Conservation (phyloP, 345 rosid genomes). For the Eucalyptus lansdowneana region DNA sequence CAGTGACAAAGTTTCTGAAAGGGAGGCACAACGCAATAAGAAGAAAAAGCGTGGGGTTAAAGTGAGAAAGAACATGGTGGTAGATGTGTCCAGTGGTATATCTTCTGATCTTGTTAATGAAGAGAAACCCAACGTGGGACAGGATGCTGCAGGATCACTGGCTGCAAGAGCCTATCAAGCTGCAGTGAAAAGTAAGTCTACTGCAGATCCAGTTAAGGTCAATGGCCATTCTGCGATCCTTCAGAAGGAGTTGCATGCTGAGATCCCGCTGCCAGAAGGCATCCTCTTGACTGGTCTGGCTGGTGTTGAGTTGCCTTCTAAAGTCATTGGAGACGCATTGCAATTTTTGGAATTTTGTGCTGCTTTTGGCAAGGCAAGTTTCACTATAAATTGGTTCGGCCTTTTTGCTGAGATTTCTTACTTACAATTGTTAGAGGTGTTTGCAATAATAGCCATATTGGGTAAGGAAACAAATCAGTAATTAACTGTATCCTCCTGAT, state of each 20-base stretch:
- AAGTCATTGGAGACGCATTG: constrained; percentile 51
- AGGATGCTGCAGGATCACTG: neutral
- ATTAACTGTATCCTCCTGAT: neutral
- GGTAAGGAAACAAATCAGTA: neutral
- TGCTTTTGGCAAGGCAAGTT: constrained; percentile 62
- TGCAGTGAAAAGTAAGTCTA: neutral
- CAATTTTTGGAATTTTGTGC: constrained; percentile 81
- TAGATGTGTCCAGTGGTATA: neutral
- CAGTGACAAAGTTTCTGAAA: neutral
- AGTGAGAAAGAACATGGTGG: neutral
- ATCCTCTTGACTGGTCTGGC: constrained; percentile 30
- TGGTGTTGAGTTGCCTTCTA: constrained; percentile 45
- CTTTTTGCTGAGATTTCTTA: neutral
- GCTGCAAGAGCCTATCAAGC: neutral
- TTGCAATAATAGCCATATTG: neutral
- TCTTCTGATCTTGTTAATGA: neutral
- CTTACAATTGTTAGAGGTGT: neutral
- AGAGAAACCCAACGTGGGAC: neutral
- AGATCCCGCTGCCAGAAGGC: constrained; percentile 42
- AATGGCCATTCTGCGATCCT: neutral
- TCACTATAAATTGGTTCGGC: neutral
- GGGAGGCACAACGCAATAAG: neutral
- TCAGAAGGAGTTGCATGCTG: constrained; percentile 8
- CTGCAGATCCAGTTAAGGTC: neutral
- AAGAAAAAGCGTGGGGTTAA: neutral